A percentile compares a stretch with the other conserved stretches of the same genome.
Conservation (phyloP, 2,329 filamentous ascomycete species). For the Gyromitra esculenta region DNA sequence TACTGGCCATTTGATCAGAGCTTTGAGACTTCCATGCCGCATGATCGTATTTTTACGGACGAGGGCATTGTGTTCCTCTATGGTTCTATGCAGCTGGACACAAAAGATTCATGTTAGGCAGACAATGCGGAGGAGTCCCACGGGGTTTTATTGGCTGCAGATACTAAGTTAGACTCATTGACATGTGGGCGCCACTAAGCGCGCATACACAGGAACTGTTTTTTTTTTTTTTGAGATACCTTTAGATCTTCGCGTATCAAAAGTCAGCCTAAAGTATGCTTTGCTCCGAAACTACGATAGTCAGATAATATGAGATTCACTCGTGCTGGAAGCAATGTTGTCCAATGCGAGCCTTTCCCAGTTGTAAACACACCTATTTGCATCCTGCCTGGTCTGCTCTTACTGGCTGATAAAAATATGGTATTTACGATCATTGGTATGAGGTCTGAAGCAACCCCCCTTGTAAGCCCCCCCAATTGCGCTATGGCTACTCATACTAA, state of each 20-base stretch:
- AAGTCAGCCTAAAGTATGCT: background rate
- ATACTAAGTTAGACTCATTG: background rate
- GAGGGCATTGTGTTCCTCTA: background rate
- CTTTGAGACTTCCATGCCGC: background rate
- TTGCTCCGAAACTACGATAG: background rate
- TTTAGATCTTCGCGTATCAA: background rate
- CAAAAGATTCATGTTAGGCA: background rate
- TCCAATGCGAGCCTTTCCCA: background rate
- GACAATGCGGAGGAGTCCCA: background rate
- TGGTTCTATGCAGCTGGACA: background rate
- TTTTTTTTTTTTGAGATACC: background rate
- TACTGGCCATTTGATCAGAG: background rate
- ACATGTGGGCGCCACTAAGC: conserved; percentile 1
- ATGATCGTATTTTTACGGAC: background rate
- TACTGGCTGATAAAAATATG: background rate
- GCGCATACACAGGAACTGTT: background rate
- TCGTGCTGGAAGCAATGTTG: background rate
- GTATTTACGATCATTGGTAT: conserved; percentile 19
- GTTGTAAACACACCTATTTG: background rate
- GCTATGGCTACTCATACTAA: background rate
- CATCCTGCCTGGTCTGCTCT: background rate
- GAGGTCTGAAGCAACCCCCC: background rate
- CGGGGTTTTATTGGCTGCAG: background rate
- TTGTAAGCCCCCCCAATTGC: background rate
- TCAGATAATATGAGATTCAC: background rate